Evolutionary conservation across 768 basidiomycete genomes (phyloP), one percentile per base, ranked within the genome.

Genomic region (Pulveroboletus ravenelii): DNA sequence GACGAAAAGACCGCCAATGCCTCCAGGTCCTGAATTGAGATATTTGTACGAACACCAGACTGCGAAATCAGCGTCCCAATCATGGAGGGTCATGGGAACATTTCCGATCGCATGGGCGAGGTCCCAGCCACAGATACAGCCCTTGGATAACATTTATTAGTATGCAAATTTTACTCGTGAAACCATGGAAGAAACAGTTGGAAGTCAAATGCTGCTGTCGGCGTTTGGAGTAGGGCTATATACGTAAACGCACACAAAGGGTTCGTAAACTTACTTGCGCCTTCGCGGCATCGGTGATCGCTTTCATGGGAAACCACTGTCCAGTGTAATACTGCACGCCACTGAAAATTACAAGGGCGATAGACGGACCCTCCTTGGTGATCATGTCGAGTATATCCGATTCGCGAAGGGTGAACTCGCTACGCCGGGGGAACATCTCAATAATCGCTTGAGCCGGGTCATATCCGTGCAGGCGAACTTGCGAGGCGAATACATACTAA

Each of bases 21-120:
- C 92, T 18, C 95, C 95, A 10, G 96, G 93, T 6, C 95, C 92
- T 15, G 93, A 87, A 72, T 97, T 98, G 52, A 97, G 79, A 67
- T 97, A 99, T 72, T 90, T 98, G 79, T 98, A 99, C 30, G 93
- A 89, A 68, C 96, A 99, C 92, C 95, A 98, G 32, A 94, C 94
- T 3, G 95, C 96, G 65, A 97, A 98, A 68, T 99, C 96, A 59
- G 91, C 87, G 57, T 80, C 74, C 95, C 96, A 99, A 52, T 93
- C 88, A 66, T 95, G 91, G 56, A 99, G 74, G 42, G 79, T 74
- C 59, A 95, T 70, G 34, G 90, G 89, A 32, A 98, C 91, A 68
- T 99, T 99, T 42, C 95, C 96, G 40, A 85, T 79, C 6, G 89
- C 95, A 69, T 99, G 96, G 8, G 96, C 96, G 14, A 97, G 82